These are phyloP conservation scores for Arthrobotrys sinensis DNA, from an alignment of 2,329 filamentous ascomycete genomes.

Conservation along the genomic window DNA sequence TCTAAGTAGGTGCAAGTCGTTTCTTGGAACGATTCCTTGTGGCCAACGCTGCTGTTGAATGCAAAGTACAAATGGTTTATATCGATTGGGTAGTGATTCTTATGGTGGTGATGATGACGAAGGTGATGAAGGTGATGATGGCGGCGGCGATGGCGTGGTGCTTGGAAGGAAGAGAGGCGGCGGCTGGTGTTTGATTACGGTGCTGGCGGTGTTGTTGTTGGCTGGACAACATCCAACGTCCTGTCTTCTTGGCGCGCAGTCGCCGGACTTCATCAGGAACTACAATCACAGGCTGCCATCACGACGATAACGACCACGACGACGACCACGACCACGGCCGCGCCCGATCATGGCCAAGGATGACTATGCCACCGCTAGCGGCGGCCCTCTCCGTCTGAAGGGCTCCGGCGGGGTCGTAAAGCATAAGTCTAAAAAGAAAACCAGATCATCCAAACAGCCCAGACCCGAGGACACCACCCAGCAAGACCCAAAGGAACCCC, in stretches of 20 bases:
- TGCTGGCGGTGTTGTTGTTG: conserved; percentile 24
- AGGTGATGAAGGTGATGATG: not conserved
- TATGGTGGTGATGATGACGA: conserved; percentile 8
- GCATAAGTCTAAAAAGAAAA: conserved; percentile 41
- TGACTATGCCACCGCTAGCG: conserved; percentile 41
- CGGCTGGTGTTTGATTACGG: conserved; percentile 24
- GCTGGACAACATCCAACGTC: conserved; percentile 38
- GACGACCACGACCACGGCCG: not conserved
- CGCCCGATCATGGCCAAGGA: conserved; percentile 40
- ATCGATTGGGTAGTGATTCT: not conserved
- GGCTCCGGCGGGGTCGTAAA: conserved; percentile 44
- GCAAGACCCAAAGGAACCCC: conserved; percentile 6
- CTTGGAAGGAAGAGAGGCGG: not conserved
- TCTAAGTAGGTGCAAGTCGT: not conserved
- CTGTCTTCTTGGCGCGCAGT: not conserved
- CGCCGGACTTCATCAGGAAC: too few relatives aligned
- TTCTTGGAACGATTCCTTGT: not conserved
- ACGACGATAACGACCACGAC: not conserved
- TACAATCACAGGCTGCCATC: too few relatives aligned
- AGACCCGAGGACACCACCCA: not conserved
- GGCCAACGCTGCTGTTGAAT: not conserved
- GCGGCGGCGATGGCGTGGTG: not conserved
- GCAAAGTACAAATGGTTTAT: not conserved
- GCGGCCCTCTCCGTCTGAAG: conserved; percentile 50
- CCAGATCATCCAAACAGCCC: conserved; percentile 12